Percentiles rank a stretch among this genome's conserved stretches.
Evolutionary conservation across 306 rosid species (phyloP).

Genomic region (Cicer yamashitae): DNA sequence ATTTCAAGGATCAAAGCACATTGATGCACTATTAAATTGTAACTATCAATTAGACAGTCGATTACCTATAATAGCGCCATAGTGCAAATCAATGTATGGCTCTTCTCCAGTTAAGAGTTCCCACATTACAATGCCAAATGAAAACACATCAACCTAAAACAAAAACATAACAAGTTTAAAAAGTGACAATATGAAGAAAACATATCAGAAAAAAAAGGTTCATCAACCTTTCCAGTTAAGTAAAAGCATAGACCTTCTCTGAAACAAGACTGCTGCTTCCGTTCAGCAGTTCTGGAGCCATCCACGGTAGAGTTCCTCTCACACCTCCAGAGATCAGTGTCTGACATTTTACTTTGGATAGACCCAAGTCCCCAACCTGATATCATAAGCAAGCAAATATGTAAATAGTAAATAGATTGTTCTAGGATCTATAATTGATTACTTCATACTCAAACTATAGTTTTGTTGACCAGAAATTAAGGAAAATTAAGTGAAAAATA

Average conservation of each 20-base stretch:
- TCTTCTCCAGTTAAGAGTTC: constrained; percentile 91
- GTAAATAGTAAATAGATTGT: constrained; percentile 30
- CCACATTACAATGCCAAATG: constrained; percentile 88
- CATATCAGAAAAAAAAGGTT: neutral
- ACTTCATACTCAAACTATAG: constrained; percentile 21
- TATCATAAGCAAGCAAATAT: constrained; percentile 40
- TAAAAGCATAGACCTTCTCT: constrained; percentile 70
- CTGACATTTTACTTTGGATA: constrained; percentile 90
- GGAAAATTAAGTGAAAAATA: neutral
- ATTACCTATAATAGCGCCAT: constrained; percentile 90
- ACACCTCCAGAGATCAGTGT: constrained; percentile 91
- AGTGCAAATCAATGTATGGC: constrained; percentile 87
- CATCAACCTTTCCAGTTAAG: neutral
- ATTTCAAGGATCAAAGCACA: neutral
- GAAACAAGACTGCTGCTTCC: constrained; percentile 95
- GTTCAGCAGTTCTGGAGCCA: constrained; percentile 93
- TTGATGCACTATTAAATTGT: neutral
- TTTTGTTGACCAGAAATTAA: constrained; percentile 5
- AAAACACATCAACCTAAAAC: constrained; percentile 83
- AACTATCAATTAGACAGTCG: neutral
- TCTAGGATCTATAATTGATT: constrained; percentile 14
- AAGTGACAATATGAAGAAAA: constrained; percentile 8
- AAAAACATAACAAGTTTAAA: neutral
- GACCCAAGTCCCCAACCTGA: constrained; percentile 94
- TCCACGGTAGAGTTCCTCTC: constrained; percentile 95